These are phyloP conservation scores for Trypanosomatidae sp. DNA, from an alignment of 208 protist species.

Conservation along the genomic window DNA sequence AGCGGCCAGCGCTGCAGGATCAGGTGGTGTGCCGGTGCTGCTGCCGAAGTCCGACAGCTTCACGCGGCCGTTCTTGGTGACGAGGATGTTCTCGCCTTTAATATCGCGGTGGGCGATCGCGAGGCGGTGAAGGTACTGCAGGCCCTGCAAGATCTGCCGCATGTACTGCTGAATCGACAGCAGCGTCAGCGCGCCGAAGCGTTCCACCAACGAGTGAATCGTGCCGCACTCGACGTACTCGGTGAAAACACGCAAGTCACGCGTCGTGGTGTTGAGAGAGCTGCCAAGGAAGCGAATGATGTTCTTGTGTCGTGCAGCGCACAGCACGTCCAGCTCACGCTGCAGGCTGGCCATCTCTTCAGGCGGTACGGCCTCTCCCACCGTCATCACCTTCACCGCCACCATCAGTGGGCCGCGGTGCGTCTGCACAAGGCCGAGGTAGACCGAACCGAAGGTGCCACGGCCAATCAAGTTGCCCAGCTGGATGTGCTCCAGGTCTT, in stretches of 20 bases:
- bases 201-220: constrained; percentile 48
- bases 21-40: too few relatives aligned
- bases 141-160: constrained; percentile 60
- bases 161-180: constrained; percentile 75
- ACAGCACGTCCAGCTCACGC: constrained; percentile 67
- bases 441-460: constrained; percentile 65
- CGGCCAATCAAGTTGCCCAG: constrained; percentile 54
- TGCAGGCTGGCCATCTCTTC: constrained; percentile 50
- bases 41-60: constrained; percentile 86
- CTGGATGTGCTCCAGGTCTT: constrained; percentile 48
- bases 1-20: too few relatives aligned
- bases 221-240: constrained; percentile 84
- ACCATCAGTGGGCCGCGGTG: constrained; percentile 44
- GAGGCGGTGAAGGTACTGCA: constrained; percentile 71
- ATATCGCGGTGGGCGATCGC: constrained; percentile 82
- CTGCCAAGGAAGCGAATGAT: constrained; percentile 76
- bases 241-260: constrained; percentile 64
- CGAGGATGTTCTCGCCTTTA: constrained; percentile 80
- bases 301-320: constrained; percentile 61
- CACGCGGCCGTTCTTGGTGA: constrained; percentile 67
- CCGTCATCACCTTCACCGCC: constrained; percentile 64
- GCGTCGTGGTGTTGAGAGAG: constrained; percentile 29
- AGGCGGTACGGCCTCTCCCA: constrained; percentile 30
- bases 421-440: constrained; percentile 48
- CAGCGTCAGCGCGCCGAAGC: constrained; percentile 60